Conservation (phyloP, 192 early-diverging fungal species). For the Backusella tuberculispora region DNA sequence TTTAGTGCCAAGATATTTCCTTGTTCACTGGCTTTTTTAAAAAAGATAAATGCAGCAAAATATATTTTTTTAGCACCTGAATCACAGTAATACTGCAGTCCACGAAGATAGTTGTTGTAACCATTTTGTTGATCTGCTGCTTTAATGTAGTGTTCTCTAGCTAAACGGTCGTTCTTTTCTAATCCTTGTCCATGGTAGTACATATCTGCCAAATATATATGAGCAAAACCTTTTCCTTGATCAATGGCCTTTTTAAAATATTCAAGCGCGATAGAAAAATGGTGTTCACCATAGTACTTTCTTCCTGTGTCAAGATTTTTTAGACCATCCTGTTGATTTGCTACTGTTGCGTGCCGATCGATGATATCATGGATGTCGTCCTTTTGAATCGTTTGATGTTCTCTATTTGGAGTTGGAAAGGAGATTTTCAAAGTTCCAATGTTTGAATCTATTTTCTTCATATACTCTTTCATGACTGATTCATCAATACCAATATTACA, state of each 20-base stretch:
- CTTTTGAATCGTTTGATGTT: too few relatives aligned
- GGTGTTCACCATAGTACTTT: background rate
- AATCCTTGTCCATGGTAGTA: background rate
- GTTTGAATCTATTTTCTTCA: too few relatives aligned
- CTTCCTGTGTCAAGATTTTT: background rate
- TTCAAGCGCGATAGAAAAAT: background rate
- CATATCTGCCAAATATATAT: background rate
- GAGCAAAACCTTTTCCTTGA: background rate
- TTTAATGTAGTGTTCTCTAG: background rate
- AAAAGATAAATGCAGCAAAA: background rate
- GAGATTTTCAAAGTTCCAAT: too few relatives aligned
- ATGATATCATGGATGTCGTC: too few relatives aligned
- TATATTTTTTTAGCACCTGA: background rate
- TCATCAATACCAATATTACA: background rate
- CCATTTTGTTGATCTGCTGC: background rate
- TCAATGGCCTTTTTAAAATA: background rate
- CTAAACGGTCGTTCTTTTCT: background rate
- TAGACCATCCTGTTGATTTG: background rate
- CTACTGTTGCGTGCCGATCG: background rate
- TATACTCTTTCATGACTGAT: background rate
- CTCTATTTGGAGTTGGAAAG: too few relatives aligned
- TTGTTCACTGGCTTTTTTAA: background rate
- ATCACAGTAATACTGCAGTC: background rate
- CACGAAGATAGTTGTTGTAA: background rate
- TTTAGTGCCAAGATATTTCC: background rate